Evolutionary conservation across 257 asterid genomes (phyloP).

Genomic region (Fraxinus cuspidata): DNA sequence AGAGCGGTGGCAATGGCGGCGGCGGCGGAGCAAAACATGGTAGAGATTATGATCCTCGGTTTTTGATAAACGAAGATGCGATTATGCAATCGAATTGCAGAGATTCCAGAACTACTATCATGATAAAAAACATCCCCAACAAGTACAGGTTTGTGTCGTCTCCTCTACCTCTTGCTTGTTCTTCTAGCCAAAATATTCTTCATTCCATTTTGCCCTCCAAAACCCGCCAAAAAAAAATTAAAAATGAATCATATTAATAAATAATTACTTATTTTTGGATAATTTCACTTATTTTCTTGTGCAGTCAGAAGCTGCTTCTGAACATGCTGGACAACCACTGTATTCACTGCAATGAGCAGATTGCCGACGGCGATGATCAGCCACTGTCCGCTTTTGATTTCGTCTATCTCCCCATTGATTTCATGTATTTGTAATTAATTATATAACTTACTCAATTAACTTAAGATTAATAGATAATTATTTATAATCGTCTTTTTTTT

Average conservation of each 20-base stretch:
- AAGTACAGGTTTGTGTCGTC: conserved; percentile 72
- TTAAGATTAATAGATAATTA: not conserved
- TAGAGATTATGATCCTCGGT: conserved; percentile 74
- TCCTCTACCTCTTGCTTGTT: conserved; percentile 33
- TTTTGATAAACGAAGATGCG: conserved; percentile 65
- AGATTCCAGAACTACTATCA: conserved; percentile 88
- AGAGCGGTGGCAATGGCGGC: conserved; percentile 24
- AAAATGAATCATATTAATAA: not conserved
- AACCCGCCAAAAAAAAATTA: not conserved
- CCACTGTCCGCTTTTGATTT: conserved; percentile 91
- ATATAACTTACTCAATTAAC: not conserved
- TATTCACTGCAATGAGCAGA: conserved; percentile 91
- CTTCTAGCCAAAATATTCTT: conserved; percentile 39
- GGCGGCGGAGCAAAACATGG: conserved; percentile 31
- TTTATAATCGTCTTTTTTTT: not conserved
- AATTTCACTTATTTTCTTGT: conserved; percentile 27
- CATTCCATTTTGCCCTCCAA: conserved; percentile 13
- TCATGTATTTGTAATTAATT: conserved; percentile 37
- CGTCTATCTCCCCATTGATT: conserved; percentile 96
- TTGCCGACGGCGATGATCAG: conserved; percentile 69
- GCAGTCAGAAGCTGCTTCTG: conserved; percentile 91
- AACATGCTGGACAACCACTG: conserved; percentile 99
- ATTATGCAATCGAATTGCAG: conserved; percentile 55
- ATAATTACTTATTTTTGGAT: conserved; percentile 6
- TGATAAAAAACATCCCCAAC: conserved; percentile 99